Percentiles rank a stretch among this genome's conserved stretches.
These are phyloP conservation scores for Hyphodiscus hymeniophilus DNA, from an alignment of 495 filamentous ascomycete species.

Conservation along the genomic window DNA sequence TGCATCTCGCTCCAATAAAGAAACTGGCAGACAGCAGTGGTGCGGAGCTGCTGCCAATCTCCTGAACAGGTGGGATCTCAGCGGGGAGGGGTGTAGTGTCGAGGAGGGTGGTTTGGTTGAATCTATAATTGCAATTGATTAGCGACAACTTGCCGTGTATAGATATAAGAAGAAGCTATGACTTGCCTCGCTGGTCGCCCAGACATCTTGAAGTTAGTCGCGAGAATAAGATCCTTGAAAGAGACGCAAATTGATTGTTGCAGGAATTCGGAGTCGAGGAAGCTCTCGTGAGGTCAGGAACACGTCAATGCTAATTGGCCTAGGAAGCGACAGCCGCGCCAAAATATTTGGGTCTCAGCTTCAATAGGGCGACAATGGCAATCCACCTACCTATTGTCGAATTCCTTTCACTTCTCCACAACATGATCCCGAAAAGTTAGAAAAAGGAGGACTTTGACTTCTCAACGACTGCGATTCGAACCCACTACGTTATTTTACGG, in stretches of 20 bases:
- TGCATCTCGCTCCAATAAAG: slow-evolving; percentile 95
- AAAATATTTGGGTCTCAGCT: slow-evolving; percentile 3
- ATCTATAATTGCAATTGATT: slow-evolving; percentile 44
- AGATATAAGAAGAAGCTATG: not conserved
- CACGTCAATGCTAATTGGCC: slow-evolving; percentile 4
- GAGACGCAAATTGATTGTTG: slow-evolving; percentile 18
- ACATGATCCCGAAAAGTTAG: not conserved
- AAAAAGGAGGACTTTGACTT: too few species aligned
- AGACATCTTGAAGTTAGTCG: slow-evolving; percentile 37
- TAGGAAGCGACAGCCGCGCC: slow-evolving; percentile 4
- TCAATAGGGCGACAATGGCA: slow-evolving; percentile 8
- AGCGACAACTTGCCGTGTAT: not conserved
- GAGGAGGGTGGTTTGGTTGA: slow-evolving; percentile 85
- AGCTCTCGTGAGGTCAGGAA: slow-evolving; percentile 17
- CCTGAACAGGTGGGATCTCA: slow-evolving; percentile 81
- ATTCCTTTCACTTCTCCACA: not conserved
- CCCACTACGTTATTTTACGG: too few species aligned
- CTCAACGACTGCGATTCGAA: too few species aligned
- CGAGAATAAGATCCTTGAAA: slow-evolving; percentile 9
- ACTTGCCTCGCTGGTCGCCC: slow-evolving; percentile 41
- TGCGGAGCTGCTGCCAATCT: slow-evolving; percentile 85
- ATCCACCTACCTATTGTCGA: not conserved
- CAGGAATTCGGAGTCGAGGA: slow-evolving; percentile 3
- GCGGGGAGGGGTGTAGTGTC: slow-evolving; percentile 94
- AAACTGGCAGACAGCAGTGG: slow-evolving; percentile 87